Percentiles rank a stretch among this genome's conserved stretches.
phyloP scores from a whole-genome alignment of 2,329 filamentous ascomycete species.

The Zalaria obscura region DNA sequence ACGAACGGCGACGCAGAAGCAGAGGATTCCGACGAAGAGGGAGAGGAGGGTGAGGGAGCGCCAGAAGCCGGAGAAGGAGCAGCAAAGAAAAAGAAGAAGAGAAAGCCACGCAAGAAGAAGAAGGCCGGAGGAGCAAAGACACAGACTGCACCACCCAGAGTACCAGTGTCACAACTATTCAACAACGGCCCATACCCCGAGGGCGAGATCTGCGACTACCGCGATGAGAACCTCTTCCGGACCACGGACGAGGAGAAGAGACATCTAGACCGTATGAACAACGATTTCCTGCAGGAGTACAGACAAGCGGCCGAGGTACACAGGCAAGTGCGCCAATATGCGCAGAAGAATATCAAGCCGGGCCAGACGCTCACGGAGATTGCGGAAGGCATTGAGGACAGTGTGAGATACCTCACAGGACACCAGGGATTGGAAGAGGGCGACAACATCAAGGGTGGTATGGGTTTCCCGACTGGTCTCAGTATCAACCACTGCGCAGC shows the following conservation, averaged over 20 bases:
- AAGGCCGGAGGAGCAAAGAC: slow-evolving; percentile 16
- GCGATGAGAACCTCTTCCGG: slow-evolving; percentile 29
- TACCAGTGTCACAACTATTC: slow-evolving; percentile 32
- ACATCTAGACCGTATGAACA: slow-evolving; percentile 29
- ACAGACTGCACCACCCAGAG: slow-evolving; percentile 33
- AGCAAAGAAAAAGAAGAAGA: slow-evolving; percentile 33
- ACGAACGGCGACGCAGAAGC: slow-evolving; percentile 16
- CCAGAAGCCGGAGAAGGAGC: slow-evolving; percentile 15
- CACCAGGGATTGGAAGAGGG: slow-evolving; percentile 39
- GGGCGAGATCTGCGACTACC: slow-evolving; percentile 32
- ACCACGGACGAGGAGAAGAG: slow-evolving; percentile 34
- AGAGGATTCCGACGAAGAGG: slow-evolving; percentile 22
- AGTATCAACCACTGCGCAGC: slow-evolving; percentile 40
- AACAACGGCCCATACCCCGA: slow-evolving; percentile 27
- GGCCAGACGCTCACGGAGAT: slow-evolving; percentile 35
- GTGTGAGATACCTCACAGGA: slow-evolving; percentile 35
- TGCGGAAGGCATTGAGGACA: slow-evolving; percentile 40
- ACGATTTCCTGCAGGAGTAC: slow-evolving; percentile 37
- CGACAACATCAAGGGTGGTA: slow-evolving; percentile 34
- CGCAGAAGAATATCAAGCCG: slow-evolving; percentile 34
- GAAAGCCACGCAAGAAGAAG: slow-evolving; percentile 29
- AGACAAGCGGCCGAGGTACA: slow-evolving; percentile 43
- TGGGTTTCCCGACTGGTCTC: slow-evolving; percentile 43
- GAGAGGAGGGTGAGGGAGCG: slow-evolving; percentile 22
- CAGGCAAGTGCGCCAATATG: slow-evolving; percentile 38